Base-by-base conservation (phyloP, 2,329 filamentous ascomycete genomes). In the Nectriaceae sp. region DNA sequence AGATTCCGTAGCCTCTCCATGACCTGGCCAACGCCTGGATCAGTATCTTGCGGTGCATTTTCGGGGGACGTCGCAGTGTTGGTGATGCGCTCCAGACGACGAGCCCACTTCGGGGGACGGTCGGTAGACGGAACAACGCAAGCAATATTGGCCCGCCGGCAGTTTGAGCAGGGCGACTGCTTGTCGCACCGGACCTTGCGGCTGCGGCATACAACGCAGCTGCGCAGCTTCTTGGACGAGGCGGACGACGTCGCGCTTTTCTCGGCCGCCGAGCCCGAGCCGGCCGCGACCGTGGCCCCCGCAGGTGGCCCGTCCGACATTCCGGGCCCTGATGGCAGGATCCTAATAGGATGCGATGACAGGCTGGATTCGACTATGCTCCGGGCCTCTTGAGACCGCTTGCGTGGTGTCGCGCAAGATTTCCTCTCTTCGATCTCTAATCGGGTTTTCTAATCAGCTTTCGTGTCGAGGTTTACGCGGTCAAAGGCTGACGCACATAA, bases 151-250 rank as follows among this genome's bases (percentile, higher is more conserved):
- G 74, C 79, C 4, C 75, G 72, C 10, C 74, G 75, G 56, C 80
- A 83, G 54, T 82, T 82, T 4, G 79, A 77, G 54, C 80, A 83
- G 2, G 80, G 80, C 3, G 74, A 75, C 37, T 68, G 64, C 62
- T 81, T 82, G 59, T 83, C 77, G 61, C 80, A 84, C 38, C 78
- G 76, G 4, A 83, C 79, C 54, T 83, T 83, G 39, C 80, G 78
- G 26, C 64, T 69, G 37, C 79, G 72, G 52, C 79, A 83, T 3
- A 74, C 70, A 4, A 76, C 67, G 44, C 77, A 80, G 59, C 76
- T 79, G 44, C 76, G 75, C 42, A 60, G 62, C 55, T 77, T 73
- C 31, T 52, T 11, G 39, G 49, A 40, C 21, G 36, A 19, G 21
- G 39, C 35, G 35, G 48, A 33, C 36, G 46, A 41, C 36, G 39